Percentiles rank a stretch among this genome's conserved stretches.
phyloP scores from a whole-genome alignment of 371 early-diverging fungal genomes.

The Catenaria anguillulae region DNA sequence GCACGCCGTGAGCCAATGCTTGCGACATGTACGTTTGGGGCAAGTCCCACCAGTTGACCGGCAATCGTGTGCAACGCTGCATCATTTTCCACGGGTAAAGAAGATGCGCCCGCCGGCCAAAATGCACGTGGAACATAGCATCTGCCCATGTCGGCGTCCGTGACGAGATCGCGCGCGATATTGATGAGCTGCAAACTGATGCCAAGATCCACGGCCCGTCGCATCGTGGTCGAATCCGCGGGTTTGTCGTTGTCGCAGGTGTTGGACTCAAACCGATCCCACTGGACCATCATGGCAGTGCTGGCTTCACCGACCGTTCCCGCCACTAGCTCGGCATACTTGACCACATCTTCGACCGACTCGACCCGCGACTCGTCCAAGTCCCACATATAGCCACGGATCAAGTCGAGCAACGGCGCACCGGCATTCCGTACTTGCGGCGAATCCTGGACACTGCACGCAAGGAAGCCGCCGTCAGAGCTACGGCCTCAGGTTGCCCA shows the following conservation, averaged over 20 bases:
- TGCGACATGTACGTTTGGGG: constrained; percentile 12
- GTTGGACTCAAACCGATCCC: too few relatives aligned
- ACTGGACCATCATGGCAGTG: constrained; percentile 21
- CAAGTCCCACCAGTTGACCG: not conserved
- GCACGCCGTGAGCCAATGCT: constrained; percentile 23
- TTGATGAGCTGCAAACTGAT: constrained; percentile 41
- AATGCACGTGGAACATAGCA: constrained; percentile 31
- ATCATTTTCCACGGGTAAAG: constrained; percentile 13
- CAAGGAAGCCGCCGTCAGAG: too few relatives aligned
- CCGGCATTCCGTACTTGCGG: constrained; percentile 17
- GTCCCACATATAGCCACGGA: constrained; percentile 40
- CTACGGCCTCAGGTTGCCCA: too few relatives aligned
- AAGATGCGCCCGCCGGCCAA: constrained; percentile 13
- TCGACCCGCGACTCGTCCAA: constrained; percentile 19
- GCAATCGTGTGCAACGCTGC: constrained; percentile 14
- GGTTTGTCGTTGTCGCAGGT: too few relatives aligned
- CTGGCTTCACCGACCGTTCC: constrained; percentile 44
- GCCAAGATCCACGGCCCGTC: constrained; percentile 39
- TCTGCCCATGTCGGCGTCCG: constrained; percentile 35
- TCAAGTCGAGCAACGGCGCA: constrained; percentile 28
- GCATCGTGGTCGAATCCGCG: constrained; percentile 16
- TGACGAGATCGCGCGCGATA: constrained; percentile 41
- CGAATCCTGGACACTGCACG: constrained; percentile 24
- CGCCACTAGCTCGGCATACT: constrained; percentile 38
- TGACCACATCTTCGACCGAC: constrained; percentile 23